phyloP scores from a whole-genome alignment of 371 early-diverging fungal species.

The Blyttiomyces sp. region DNA sequence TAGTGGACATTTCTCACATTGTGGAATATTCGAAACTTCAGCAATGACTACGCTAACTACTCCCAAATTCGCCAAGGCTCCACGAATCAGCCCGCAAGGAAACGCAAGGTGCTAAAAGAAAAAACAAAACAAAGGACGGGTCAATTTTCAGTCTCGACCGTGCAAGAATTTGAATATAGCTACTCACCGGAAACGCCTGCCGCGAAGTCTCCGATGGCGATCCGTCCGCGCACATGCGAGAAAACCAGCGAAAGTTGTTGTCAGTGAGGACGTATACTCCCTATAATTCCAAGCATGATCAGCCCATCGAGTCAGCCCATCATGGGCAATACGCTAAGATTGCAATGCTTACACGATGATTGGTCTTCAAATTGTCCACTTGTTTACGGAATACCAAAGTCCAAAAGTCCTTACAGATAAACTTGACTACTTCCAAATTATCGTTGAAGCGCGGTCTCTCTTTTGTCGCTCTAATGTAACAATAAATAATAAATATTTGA shows the following conservation, averaged over 20 bases:
- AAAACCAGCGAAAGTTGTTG: slow-evolving; percentile 92
- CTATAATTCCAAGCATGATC: slow-evolving; percentile 32
- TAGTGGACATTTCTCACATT: too few relatives aligned
- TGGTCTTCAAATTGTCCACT: slow-evolving; percentile 96
- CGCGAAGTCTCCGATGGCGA: slow-evolving; percentile 74
- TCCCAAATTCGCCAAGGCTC: slow-evolving; percentile 86
- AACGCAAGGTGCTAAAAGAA: slow-evolving; percentile 78
- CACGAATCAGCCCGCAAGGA: slow-evolving; percentile 93
- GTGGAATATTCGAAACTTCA: slow-evolving; percentile 82
- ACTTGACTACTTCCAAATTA: slow-evolving; percentile 92
- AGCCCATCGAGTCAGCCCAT: neutral
- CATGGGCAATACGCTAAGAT: neutral
- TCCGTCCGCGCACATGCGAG: slow-evolving; percentile 78
- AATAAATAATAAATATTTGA: neutral
- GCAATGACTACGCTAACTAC: slow-evolving; percentile 82
- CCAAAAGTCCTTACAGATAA: slow-evolving; percentile 97
- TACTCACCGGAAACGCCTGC: slow-evolving; percentile 71
- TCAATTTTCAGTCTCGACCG: too few relatives aligned
- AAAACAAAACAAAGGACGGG: neutral
- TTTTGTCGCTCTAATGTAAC: slow-evolving; percentile 61
- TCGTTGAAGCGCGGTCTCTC: slow-evolving; percentile 83
- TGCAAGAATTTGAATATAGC: neutral
- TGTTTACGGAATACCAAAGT: slow-evolving; percentile 89
- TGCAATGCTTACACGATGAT: slow-evolving; percentile 71
- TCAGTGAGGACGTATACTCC: slow-evolving; percentile 98